These are phyloP conservation scores for Insectozyma bohioensis DNA, from an alignment of 1,139 yeast species.

Conservation along the genomic window DNA sequence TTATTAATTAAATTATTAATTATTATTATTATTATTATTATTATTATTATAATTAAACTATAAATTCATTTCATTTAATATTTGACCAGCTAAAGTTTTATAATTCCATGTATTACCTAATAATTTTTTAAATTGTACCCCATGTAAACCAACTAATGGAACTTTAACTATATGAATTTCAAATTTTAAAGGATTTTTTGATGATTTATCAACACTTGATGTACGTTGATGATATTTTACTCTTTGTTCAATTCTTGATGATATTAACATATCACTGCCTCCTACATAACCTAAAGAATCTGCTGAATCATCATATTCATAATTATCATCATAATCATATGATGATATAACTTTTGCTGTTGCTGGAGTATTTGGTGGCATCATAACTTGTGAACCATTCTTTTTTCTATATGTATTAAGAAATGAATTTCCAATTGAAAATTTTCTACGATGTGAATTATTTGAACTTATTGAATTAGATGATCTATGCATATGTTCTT, in stretches of 20 bases:
- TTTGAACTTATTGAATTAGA: constrained; percentile 23
- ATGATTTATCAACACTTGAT: constrained; percentile 22
- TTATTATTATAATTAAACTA: constrained; percentile 18
- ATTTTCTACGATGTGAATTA: constrained; percentile 54
- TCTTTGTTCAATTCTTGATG: constrained; percentile 58
- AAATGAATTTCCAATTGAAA: constrained; percentile 59
- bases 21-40: not conserved
- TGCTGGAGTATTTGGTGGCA: constrained; percentile 54
- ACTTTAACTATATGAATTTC: constrained; percentile 93
- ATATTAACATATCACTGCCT: constrained; percentile 66
- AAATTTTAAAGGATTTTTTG: constrained; percentile 66
- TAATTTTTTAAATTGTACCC: constrained; percentile 91
- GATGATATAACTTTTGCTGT: constrained; percentile 41
- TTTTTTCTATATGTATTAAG: constrained; percentile 46
- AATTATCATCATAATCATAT: constrained; percentile 39
- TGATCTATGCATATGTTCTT: too few species aligned
- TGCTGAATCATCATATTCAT: constrained; percentile 56
- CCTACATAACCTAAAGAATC: constrained; percentile 59
- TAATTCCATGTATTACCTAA: constrained; percentile 96
- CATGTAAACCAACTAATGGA: constrained; percentile 85
- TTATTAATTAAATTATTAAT: too few species aligned
- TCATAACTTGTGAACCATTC: constrained; percentile 44
- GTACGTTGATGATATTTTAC: constrained; percentile 38
- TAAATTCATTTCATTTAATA: constrained; percentile 74
- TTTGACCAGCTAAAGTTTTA: constrained; percentile 88